A percentile compares a stretch with the other conserved stretches of the same genome.
These are phyloP conservation scores for Wickerhamomyces sp. DNA, from an alignment of 1,139 yeast genomes.

Conservation along the genomic window DNA sequence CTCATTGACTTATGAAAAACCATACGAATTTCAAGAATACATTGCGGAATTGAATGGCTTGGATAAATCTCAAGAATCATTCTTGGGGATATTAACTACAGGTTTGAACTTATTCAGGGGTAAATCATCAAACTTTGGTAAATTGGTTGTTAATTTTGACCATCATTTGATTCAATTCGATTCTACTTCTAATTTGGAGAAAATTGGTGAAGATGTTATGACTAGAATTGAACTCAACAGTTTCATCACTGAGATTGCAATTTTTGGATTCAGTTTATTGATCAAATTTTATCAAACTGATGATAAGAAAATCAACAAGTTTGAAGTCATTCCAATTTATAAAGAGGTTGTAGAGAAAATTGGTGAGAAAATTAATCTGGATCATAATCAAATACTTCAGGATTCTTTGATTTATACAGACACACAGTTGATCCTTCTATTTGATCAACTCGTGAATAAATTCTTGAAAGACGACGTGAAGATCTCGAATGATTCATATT, in stretches of 20 bases:
- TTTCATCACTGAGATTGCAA: slow-evolving; percentile 15
- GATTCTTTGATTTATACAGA: neutral
- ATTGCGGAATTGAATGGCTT: slow-evolving; percentile 18
- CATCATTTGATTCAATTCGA: slow-evolving; percentile 7
- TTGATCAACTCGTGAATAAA: slow-evolving; percentile 7
- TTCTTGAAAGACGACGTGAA: slow-evolving; percentile 10
- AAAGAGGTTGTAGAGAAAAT: slow-evolving; percentile 7
- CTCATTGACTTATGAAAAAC: slow-evolving; percentile 18
- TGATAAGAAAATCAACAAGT: slow-evolving; percentile 5
- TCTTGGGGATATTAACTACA: slow-evolving; percentile 9
- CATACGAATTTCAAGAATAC: slow-evolving; percentile 20
- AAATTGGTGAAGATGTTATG: slow-evolving; percentile 7
- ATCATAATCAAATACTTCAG: slow-evolving; percentile 2
- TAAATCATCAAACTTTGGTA: slow-evolving; percentile 15
- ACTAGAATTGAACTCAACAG: slow-evolving; percentile 12
- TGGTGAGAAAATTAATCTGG: slow-evolving; percentile 3
- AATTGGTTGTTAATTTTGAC: slow-evolving; percentile 15
- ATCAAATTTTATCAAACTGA: slow-evolving; percentile 12
- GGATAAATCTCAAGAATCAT: slow-evolving; percentile 20
- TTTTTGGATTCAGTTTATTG: slow-evolving; percentile 12
- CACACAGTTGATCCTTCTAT: slow-evolving; percentile 1
- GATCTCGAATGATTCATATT: slow-evolving; percentile 2
- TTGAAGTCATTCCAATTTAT: slow-evolving; percentile 7
- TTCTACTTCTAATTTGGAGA: neutral
- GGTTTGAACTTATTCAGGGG: slow-evolving; percentile 9